These are phyloP conservation scores for Astragalus glycyphyllos DNA, from an alignment of 306 rosid species.

Conservation along the genomic window DNA sequence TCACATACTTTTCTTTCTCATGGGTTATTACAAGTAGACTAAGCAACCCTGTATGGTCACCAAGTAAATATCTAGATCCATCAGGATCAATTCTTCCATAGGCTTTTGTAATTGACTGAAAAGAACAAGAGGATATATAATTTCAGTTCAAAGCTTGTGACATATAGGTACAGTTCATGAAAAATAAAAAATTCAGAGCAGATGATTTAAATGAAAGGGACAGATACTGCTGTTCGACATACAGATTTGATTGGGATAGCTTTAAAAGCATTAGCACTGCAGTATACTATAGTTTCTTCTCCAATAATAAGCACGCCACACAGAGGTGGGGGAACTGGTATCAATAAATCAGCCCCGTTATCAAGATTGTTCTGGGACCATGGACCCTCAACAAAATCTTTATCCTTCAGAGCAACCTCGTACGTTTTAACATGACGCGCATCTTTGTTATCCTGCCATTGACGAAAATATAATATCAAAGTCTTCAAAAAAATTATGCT, in stretches of 20 bases:
- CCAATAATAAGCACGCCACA: slow-evolving; percentile 97
- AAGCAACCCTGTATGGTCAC: slow-evolving; percentile 88
- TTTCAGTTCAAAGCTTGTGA: slow-evolving; percentile 18
- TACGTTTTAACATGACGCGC: slow-evolving; percentile 97
- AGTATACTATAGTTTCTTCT: slow-evolving; percentile 95
- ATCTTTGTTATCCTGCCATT: slow-evolving; percentile 93
- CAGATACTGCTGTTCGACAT: slow-evolving; percentile 46
- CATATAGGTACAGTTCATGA: not conserved
- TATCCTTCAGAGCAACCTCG: slow-evolving; percentile 95
- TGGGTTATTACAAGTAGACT: slow-evolving; percentile 96
- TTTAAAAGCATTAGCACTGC: slow-evolving; percentile 93
- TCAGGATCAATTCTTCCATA: slow-evolving; percentile 97
- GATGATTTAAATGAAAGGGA: slow-evolving; percentile 21
- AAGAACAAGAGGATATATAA: slow-evolving; percentile 39
- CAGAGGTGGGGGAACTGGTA: slow-evolving; percentile 97
- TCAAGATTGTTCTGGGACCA: slow-evolving; percentile 97
- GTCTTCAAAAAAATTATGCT: slow-evolving; percentile 21
- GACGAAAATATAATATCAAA: slow-evolving; percentile 37
- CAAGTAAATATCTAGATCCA: slow-evolving; percentile 96
- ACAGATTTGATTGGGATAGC: slow-evolving; percentile 94
- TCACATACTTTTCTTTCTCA: slow-evolving; percentile 87
- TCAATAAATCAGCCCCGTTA: slow-evolving; percentile 91
- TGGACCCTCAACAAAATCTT: slow-evolving; percentile 97
- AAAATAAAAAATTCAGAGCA: not conserved
- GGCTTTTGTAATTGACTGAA: slow-evolving; percentile 83